Base-by-base conservation (phyloP, 768 basidiomycete species). In the Exidia glandulosa region DNA sequence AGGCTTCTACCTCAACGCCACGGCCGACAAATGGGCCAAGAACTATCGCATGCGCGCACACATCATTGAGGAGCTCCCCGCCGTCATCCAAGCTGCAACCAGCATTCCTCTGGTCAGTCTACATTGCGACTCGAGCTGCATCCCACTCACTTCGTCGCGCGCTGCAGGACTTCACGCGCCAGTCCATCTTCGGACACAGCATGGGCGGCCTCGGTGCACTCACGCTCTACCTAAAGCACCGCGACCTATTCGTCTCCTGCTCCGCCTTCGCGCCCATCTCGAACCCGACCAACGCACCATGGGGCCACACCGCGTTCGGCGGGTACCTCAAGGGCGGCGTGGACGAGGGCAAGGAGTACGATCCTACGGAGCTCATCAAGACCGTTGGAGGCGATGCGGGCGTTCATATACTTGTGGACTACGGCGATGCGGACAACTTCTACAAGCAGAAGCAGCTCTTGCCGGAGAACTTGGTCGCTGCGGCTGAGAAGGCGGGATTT, bases 121-220 rank as follows among this genome's bases (percentile, higher is more conserved):
- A 23, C 56, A 32, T n/a, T n/a, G 57, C 25, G n/a, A 61, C 27
- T n/a, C 57, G 29, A 10, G 9, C 30, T 0, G 30, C 29, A 3
- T 57, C 31, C 54, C 3, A 34, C 32, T 34, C 30, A 6, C 50
- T 29, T n/a, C n/a, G n/a, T 3, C n/a, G n/a, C 67, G 86, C 85
- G 6, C 25, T 31, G 29, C 66, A 94, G 91, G 92, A 98, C 75
- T 79, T 86, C 64, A 78, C 76, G 32, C 84, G 88, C 57, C 85
- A 90, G 68, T 93, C 92, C 25, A 86, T 98, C 66, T 88, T 92
- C 68, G 96, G 96, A 10, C 96, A 99, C 73, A 93, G 90, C 50
- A 99, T 98, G 96, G 92, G 90, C 60, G 96, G 96, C 2, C 94
- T 96, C 68, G 96, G 96, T 7, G 93, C 96, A 12, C 79, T 99